Evolutionary conservation across 2,329 filamentous ascomycete species (phyloP).

Genomic region (Cadophora sp.): DNA sequence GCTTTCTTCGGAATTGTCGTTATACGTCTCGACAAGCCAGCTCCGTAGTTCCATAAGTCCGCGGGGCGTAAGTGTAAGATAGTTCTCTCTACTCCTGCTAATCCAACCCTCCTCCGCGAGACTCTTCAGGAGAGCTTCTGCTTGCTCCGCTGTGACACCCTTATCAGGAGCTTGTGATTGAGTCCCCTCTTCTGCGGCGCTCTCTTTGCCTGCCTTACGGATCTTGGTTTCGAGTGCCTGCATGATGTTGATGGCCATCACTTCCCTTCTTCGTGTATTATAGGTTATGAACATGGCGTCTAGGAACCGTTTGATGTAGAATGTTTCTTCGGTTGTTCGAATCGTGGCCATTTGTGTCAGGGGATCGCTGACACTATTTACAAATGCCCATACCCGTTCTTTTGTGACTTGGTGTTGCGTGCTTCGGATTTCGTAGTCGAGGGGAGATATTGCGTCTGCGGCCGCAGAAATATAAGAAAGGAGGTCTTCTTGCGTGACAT

Average conservation of each 20-base stretch:
- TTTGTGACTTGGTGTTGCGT: slow-evolving; percentile 71
- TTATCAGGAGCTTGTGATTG: slow-evolving; percentile 49
- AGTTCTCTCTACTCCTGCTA: slow-evolving; percentile 72
- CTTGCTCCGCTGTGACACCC: slow-evolving; percentile 77
- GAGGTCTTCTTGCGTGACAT: slow-evolving; percentile 74
- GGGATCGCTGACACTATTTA: slow-evolving; percentile 87
- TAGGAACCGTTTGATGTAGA: slow-evolving; percentile 85
- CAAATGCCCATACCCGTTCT: slow-evolving; percentile 77
- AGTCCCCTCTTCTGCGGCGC: slow-evolving; percentile 43
- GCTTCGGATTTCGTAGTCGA: slow-evolving; percentile 88
- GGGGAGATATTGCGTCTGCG: slow-evolving; percentile 74
- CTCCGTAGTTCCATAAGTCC: slow-evolving; percentile 83
- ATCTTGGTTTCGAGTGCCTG: slow-evolving; percentile 78
- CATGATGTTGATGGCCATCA: slow-evolving; percentile 81
- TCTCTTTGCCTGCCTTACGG: slow-evolving; percentile 51
- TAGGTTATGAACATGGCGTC: slow-evolving; percentile 92
- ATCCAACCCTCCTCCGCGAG: slow-evolving; percentile 87
- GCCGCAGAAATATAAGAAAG: slow-evolving; percentile 71
- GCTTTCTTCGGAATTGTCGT: slow-evolving; percentile 67
- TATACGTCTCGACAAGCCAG: slow-evolving; percentile 91
- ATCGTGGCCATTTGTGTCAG: slow-evolving; percentile 87
- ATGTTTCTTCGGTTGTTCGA: slow-evolving; percentile 82
- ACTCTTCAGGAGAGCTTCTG: slow-evolving; percentile 72
- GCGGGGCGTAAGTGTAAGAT: slow-evolving; percentile 78
- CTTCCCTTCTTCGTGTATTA: slow-evolving; percentile 81